Evolutionary conservation across 208 protist species (phyloP).

Genomic region (Tritrichomonas foetus): DNA sequence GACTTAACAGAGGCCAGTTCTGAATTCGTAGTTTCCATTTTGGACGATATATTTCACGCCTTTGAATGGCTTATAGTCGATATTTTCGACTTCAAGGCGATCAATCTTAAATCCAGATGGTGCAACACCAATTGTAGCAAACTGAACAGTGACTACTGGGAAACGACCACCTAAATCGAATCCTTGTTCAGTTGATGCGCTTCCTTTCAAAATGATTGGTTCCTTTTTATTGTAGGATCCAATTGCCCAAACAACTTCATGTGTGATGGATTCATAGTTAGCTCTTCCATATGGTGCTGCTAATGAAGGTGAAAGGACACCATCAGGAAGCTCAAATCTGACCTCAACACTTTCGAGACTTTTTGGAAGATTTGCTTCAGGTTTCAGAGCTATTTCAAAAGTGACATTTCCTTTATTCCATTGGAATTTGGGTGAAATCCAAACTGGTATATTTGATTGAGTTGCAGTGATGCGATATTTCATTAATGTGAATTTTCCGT

Average conservation of each 20-base stretch:
- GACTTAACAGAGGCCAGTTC: too few relatives aligned
- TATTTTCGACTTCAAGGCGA: background rate
- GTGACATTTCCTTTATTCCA: background rate
- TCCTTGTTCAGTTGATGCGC: background rate
- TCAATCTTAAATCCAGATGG: conserved; percentile 11
- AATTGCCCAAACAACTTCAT: background rate
- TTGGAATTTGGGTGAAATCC: background rate
- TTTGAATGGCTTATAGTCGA: conserved; percentile 13
- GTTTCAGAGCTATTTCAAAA: conserved; percentile 9
- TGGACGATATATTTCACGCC: background rate
- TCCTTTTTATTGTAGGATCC: background rate
- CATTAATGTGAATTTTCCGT: conserved; percentile 18
- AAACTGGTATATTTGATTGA: background rate
- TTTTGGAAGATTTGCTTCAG: background rate
- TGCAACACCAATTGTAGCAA: background rate
- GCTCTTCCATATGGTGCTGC: background rate
- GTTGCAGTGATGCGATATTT: background rate
- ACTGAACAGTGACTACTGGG: background rate
- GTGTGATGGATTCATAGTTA: background rate
- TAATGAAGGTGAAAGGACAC: background rate
- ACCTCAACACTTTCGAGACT: background rate
- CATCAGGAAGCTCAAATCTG: background rate
- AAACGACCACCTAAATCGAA: background rate
- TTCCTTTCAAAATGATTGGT: background rate
- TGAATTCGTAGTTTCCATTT: background rate